Evolutionary conservation across 2,329 filamentous ascomycete genomes (phyloP), one percentile per base, ranked within the genome.

Genomic region (Chaetomium sp.): DNA sequence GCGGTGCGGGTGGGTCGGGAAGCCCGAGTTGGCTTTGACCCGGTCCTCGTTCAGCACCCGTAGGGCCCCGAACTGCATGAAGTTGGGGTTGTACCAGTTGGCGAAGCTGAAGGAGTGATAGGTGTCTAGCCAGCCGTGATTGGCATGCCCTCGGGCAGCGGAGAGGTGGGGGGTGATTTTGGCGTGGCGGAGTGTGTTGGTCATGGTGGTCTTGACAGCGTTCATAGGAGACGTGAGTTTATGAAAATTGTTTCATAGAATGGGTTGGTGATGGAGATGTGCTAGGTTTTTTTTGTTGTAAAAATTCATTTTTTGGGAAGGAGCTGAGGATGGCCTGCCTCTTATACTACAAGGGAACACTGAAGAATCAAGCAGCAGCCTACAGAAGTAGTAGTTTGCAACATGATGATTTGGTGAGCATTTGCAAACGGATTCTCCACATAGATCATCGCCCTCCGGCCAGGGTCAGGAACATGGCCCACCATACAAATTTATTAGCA

Each of bases 41-140:
- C 91, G 89, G 76, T 96, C 92, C 79, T 97, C 92, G 74, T 96
- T 96, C 72, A 96, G 87, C 47, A 96, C 92, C 63, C 92, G 87
- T 55, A 96, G 83, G 29, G 88, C 85, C 8, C 93, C 92, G 74
- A 90, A 96, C 68, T 85, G 82, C 54, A 83, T 83, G 78, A 87
- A 90, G 29, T 78, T 75, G 1, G 90, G 88, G 74, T 92, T 83
- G 76, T 88, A 87, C 83, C 83, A 87, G 73, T 83, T 82, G 50
- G 91, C 91, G 77, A 96, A 96, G 72, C 85, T 89, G 81, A 96
- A 96, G 68, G 89, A 91, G 80, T 96, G 92, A 79, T 90, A 95
- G 8, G 89, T 89, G 79, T 94, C 90, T 9, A 96, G 85, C 92
- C 92, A 96, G 76, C 90, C 91, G 76, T 96, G 91, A 75, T 96